A percentile compares a stretch with the other conserved stretches of the same genome.
These are phyloP conservation scores for Petasospora fabianii DNA, from an alignment of 1,139 yeast species.

Conservation along the genomic window DNA sequence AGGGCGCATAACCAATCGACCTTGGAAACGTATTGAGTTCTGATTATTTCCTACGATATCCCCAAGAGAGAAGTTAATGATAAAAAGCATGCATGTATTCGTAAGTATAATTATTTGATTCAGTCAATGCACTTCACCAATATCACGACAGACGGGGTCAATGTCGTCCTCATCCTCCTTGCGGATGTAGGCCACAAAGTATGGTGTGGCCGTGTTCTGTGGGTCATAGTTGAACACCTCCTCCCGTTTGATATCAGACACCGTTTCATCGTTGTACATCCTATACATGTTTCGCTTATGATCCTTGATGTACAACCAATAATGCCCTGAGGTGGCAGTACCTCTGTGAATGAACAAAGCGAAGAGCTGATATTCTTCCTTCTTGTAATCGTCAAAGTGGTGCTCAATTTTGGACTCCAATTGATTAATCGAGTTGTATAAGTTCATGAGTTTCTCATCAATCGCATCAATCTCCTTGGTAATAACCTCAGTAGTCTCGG, in stretches of 20 bases:
- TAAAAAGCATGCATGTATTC: too few relatives aligned
- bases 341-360: slow-evolving; percentile 95
- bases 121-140: too few relatives aligned
- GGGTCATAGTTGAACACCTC: slow-evolving; percentile 73
- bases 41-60: too few relatives aligned
- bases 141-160: slow-evolving; percentile 58
- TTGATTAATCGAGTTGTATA: slow-evolving; percentile 38
- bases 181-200: slow-evolving; percentile 79
- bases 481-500: slow-evolving; percentile 33
- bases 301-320: slow-evolving; percentile 91
- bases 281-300: slow-evolving; percentile 64
- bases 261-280: slow-evolving; percentile 89
- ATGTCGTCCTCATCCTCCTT: slow-evolving; percentile 58
- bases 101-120: too few relatives aligned
- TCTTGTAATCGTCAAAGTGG: slow-evolving; percentile 58
- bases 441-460: slow-evolving; percentile 35
- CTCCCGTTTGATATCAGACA: slow-evolving; percentile 68
- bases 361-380: slow-evolving; percentile 76
- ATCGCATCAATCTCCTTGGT: slow-evolving; percentile 34
- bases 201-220: slow-evolving; percentile 87
- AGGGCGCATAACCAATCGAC: not conserved
- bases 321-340: slow-evolving; percentile 94
- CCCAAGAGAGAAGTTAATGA: too few relatives aligned
- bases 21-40: too few relatives aligned
- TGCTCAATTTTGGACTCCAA: slow-evolving; percentile 47